Conservation (phyloP, 1,139 yeast genomes). For the Pneumocystis canis region DNA sequence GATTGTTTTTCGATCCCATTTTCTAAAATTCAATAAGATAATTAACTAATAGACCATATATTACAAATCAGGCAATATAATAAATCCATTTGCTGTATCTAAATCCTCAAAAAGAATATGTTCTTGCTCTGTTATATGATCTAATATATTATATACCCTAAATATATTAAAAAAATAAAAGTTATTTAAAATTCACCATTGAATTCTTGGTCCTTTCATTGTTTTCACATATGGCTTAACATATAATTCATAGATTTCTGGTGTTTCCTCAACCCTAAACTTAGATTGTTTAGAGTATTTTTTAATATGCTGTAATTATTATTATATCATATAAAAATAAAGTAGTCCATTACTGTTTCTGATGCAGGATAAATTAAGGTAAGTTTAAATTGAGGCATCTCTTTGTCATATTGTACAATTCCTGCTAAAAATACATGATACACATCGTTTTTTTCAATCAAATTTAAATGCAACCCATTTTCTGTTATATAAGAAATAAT, state of each 20-base stretch:
- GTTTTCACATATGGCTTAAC: conserved; percentile 66
- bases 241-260: conserved; percentile 45
- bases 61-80: conserved; percentile 30
- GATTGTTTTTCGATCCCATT: conserved; percentile 72
- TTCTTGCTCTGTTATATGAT: conserved; percentile 74
- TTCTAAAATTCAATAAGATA: conserved; percentile 52
- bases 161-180: not conserved
- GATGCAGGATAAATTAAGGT: conserved; percentile 85
- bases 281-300: conserved; percentile 48
- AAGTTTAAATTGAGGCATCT: conserved; percentile 49
- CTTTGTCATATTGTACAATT: conserved; percentile 34
- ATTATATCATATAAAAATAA: not conserved
- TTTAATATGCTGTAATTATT: conserved; percentile 42
- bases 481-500: conserved; percentile 16
- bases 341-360: conserved; percentile 24
- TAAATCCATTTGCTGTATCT: conserved; percentile 39
- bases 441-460: conserved; percentile 59
- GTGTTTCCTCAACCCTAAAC: conserved; percentile 65
- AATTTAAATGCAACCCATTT: conserved; percentile 24
- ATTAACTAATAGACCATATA: conserved; percentile 18
- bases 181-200: conserved; percentile 37
- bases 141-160: conserved; percentile 59
- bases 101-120: conserved; percentile 50
- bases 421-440: conserved; percentile 59
- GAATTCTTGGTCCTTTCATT: conserved; percentile 61